Base-by-base conservation (phyloP, 495 filamentous ascomycete species). In the Talaromyces ruber region DNA sequence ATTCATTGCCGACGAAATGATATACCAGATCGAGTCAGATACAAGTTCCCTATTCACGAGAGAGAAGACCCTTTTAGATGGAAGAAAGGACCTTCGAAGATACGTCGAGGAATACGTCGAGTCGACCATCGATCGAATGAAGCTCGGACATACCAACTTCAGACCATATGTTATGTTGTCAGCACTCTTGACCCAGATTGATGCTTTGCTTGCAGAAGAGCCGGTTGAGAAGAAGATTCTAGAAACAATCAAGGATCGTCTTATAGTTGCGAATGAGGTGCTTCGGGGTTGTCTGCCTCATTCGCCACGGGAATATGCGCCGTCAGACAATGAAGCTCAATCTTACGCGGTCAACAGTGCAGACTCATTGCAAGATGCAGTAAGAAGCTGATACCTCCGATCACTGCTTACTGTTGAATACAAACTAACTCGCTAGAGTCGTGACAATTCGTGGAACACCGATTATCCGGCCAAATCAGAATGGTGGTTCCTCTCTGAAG, bases 401-500 rank as follows among this genome's bases (percentile, higher is more conserved):
- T 39, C 16, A 39, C 14, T 39, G 34, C 34, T 39, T 16, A 4
- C 14, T 14, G 16, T 6, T 4, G 9, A 56, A 7, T 28, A n/a
- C 7, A 21, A 26, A 28, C 29, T 29, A 29, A 56, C 4, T 21
- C 29, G 1, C 8, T 32, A 56, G 53, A 18, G 8, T 56, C 53
- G 16, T 56, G 29, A 56, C 21, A 16, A 56, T n/a, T 32, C 22
- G 53, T n/a, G 18, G 53, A 26, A 11, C 14, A n/a, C 18, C 25
- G 53, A 56, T 12, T 5, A 39, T 14, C 34, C n/a, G 1, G 25
- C 53, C 9, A 56, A 56, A 11, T 32, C 32, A 26, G 53, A 56
- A 26, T 56, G 53, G 53, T 56, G 53, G 53, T 28, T 56, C 9
- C 53, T 56, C 28, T 56, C 53, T 28, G 53, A 26, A 28, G 53